Base-by-base conservation (phyloP, 441 rosid species). In the Erysimum cheiri region DNA sequence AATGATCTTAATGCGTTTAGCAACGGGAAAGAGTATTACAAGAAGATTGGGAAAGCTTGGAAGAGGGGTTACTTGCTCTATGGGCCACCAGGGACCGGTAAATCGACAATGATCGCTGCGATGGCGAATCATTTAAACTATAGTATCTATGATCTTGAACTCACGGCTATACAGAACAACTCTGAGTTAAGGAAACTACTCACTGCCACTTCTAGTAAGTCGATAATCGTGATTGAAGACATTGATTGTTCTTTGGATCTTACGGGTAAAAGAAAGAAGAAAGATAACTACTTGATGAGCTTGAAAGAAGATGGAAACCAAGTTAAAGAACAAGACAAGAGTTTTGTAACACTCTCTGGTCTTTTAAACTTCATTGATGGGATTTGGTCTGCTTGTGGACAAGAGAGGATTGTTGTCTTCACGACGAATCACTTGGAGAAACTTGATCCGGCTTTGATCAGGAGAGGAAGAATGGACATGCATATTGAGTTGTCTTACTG, bases 381-480 rank as follows among this genome's bases (percentile, higher is more conserved):
- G 35, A 63, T 91, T 9, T 91, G 94, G 94, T 91, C 97, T 4
- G 86, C 97, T 22, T 84, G 92, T 58, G 87, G 92, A 31, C 88
- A 89, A 15, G 94, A 87, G 73, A 84, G 91, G 61, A 69, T 88
- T 39, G 74, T 88, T 69, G 85, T 84, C 9, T 88, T 88, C 50
- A 88, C 90, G 0, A 85, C 97, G 0, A 88, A 91, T 61, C 81
- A 83, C 56, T 74, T 81, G 46, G 87, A 72, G 46, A 88, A 85
- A 73, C 90, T 88, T 10, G 95, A 91, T 62, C 87, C 88, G 8
- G 91, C 94, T n/a, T 69, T 88, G 22, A 87, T 84, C 57, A 78
- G 97, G 75, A 85, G 90, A 67, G 95, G 97, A 3, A 77, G 97
- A 68, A 91, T 88, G 92, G 95, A 88, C 60, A 88, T 85, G 79